These are phyloP conservation scores for Colletotrichum nymphaeae DNA, from an alignment of 2,329 filamentous ascomycete species.

Conservation along the genomic window DNA sequence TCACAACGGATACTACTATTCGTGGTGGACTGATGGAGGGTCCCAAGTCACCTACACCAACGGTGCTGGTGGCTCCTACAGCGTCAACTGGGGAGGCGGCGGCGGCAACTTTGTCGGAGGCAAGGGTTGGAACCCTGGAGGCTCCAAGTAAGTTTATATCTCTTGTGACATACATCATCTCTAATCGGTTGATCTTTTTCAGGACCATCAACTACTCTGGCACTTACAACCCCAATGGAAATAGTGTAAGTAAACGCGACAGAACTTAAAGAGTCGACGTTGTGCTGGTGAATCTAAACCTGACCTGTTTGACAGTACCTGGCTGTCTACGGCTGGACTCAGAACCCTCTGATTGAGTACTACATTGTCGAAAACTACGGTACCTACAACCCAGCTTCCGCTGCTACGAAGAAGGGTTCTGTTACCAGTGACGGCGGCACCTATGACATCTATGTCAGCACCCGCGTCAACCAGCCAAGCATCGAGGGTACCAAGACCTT, in stretches of 20 bases:
- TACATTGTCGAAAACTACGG: constrained; percentile 57
- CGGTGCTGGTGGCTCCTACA: constrained; percentile 54
- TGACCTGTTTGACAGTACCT: constrained; percentile 52
- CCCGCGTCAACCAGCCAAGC: constrained; percentile 53
- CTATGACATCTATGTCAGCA: constrained; percentile 50
- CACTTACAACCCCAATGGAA: constrained; percentile 42
- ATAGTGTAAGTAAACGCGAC: constrained; percentile 34
- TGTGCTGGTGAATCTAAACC: no score
- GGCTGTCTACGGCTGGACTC: constrained; percentile 55
- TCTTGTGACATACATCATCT: not conserved
- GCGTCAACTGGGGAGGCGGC: constrained; percentile 53
- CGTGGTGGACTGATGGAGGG: constrained; percentile 56
- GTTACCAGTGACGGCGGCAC: constrained; percentile 47
- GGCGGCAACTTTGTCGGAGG: constrained; percentile 66
- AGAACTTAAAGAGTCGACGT: no score
- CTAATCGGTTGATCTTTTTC: not conserved
- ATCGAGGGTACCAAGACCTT: constrained; percentile 61
- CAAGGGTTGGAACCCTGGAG: constrained; percentile 68
- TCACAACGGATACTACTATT: constrained; percentile 57
- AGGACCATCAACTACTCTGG: constrained; percentile 42
- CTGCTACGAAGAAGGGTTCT: constrained; percentile 45
- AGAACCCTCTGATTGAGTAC: constrained; percentile 51
- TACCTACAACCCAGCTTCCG: constrained; percentile 53
- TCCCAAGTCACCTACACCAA: constrained; percentile 56
- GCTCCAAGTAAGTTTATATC: constrained; percentile 42